A percentile compares a stretch with the other conserved stretches of the same genome.
phyloP scores from a whole-genome alignment of 2,329 filamentous ascomycete species.

The Epichloe coenophiala region DNA sequence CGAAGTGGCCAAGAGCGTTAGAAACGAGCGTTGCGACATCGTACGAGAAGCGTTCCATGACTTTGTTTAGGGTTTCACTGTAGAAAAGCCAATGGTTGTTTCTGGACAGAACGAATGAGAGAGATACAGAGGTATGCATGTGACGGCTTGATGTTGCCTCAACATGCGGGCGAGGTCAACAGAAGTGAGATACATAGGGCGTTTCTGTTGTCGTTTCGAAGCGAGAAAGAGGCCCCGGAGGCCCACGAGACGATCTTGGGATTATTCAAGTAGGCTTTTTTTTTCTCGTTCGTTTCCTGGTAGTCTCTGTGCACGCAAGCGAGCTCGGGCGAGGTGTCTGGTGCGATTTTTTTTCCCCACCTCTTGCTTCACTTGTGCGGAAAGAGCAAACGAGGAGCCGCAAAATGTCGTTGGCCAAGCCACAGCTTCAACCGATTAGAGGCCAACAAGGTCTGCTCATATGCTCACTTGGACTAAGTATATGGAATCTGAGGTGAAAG shows the following conservation, averaged over 20 bases:
- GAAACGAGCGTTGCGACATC: slow-evolving; percentile 9
- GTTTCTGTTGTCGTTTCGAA: background rate
- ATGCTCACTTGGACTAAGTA: background rate
- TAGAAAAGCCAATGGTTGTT: background rate
- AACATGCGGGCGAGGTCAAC: background rate
- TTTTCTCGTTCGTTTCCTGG: background rate
- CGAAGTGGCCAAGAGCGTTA: slow-evolving; percentile 1
- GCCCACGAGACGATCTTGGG: background rate
- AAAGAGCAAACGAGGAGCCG: slow-evolving; percentile 4
- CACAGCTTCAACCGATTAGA: slow-evolving; percentile 1
- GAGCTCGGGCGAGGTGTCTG: background rate
- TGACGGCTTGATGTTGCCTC: background rate
- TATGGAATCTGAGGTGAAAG: background rate
- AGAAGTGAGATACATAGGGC: background rate
- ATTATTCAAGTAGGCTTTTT: background rate
- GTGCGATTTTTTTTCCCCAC: background rate
- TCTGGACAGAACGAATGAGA: background rate
- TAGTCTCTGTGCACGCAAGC: background rate
- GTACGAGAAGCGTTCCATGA: background rate
- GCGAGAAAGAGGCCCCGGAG: background rate
- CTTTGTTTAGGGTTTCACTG: background rate
- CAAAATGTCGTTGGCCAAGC: background rate
- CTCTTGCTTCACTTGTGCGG: background rate
- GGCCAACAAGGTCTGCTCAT: background rate
- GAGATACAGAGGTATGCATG: background rate